Evolutionary conservation across 148 eudicot species (phyloP).

Genomic region (Arctostaphylos glauca): DNA sequence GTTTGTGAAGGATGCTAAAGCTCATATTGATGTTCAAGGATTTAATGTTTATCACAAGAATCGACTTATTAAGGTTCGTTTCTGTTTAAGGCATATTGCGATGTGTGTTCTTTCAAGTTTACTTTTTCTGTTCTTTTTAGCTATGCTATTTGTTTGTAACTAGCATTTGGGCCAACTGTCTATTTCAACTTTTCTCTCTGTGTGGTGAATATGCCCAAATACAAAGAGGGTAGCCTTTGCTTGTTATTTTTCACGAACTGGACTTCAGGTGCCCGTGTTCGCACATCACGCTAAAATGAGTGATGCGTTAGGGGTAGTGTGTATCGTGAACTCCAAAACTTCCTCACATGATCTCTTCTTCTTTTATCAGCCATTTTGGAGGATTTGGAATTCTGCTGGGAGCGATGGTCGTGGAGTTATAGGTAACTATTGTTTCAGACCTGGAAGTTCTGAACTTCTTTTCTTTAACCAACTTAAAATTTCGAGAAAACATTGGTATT

Average conservation of each 20-base stretch:
- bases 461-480: neutral
- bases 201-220: neutral
- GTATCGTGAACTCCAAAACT: neutral
- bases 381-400: conserved; percentile 98
- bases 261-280: neutral
- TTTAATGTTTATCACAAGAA: conserved; percentile 97
- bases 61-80: conserved; percentile 83
- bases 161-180: neutral
- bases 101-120: neutral
- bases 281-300: neutral
- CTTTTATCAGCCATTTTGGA: conserved; percentile 85
- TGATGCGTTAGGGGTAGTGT: neutral
- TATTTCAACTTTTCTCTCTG: neutral
- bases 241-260: neutral
- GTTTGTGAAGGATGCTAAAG: conserved; percentile 85
- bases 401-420: conserved; percentile 98
- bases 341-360: conserved; percentile 8
- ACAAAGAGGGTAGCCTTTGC: neutral
- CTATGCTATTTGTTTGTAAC: neutral
- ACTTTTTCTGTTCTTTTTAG: neutral
- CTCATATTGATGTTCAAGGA: conserved; percentile 95
- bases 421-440: conserved; percentile 38
- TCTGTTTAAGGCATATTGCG: too few relatives aligned
- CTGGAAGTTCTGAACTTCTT: neutral
- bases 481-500: conserved; percentile 19